Conservation (phyloP, 2,329 filamentous ascomycete genomes). For the Aphanoascus verrucosus region DNA sequence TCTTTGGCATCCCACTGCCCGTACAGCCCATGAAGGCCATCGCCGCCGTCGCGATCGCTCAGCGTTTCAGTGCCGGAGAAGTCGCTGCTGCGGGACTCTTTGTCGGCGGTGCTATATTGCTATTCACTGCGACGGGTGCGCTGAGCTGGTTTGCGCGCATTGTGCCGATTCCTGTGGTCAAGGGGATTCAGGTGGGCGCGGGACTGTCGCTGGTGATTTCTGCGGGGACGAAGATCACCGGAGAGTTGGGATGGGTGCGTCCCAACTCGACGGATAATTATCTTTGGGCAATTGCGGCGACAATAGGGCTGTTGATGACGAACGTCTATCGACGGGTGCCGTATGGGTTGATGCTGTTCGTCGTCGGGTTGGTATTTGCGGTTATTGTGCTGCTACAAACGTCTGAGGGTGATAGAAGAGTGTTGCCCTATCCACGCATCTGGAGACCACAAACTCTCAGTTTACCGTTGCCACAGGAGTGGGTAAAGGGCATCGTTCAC, state of each 20-base stretch:
- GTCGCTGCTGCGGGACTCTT: slow-evolving; percentile 76
- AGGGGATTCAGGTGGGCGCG: slow-evolving; percentile 88
- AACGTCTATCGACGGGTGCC: slow-evolving; percentile 57
- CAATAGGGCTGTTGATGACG: slow-evolving; percentile 58
- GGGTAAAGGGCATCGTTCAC: slow-evolving; percentile 47
- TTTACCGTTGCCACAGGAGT: slow-evolving; percentile 39
- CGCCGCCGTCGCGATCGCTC: slow-evolving; percentile 73
- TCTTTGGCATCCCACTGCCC: slow-evolving; percentile 80
- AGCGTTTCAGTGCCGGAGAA: slow-evolving; percentile 54
- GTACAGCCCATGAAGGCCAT: slow-evolving; percentile 90
- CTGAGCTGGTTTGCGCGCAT: slow-evolving; percentile 60
- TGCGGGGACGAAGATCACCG: slow-evolving; percentile 58
- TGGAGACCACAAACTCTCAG: slow-evolving; percentile 48
- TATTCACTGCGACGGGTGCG: slow-evolving; percentile 72
- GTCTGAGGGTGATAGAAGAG: slow-evolving; percentile 11
- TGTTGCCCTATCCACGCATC: slow-evolving; percentile 44
- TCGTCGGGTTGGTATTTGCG: slow-evolving; percentile 57
- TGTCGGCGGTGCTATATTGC: slow-evolving; percentile 59
- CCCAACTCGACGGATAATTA: slow-evolving; percentile 65
- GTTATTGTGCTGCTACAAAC: slow-evolving; percentile 29
- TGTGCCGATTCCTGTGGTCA: slow-evolving; percentile 78
- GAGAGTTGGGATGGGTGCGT: slow-evolving; percentile 55
- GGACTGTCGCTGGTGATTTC: slow-evolving; percentile 73
- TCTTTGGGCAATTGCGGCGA: slow-evolving; percentile 64
- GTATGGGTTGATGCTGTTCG: slow-evolving; percentile 64